Percentiles rank a stretch among this genome's conserved stretches.
Evolutionary conservation across 176 grass and related monocot species (phyloP).

Genomic region (Dactylis glomerata): DNA sequence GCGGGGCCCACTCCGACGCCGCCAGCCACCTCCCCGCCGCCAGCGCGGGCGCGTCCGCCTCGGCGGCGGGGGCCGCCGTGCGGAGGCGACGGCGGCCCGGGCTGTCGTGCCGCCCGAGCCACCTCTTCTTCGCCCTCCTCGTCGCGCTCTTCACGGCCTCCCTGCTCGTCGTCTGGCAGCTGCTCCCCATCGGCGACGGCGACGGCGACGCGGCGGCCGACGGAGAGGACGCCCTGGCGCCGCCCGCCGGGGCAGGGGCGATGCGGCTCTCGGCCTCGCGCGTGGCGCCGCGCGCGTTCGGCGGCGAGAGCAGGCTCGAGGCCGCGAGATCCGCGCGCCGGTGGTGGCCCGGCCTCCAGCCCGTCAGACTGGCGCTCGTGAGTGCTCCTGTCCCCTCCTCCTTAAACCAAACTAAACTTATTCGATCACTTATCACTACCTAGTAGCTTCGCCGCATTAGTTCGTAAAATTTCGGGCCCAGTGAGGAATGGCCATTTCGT

Average conservation of each 20-base stretch:
- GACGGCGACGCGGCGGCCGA: conserved; percentile 33
- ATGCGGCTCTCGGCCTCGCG: conserved; percentile 40
- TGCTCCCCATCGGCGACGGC: conserved; percentile 52
- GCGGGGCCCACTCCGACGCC: conserved; percentile 50
- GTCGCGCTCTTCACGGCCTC: conserved; percentile 55
- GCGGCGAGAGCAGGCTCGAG: conserved; percentile 42
- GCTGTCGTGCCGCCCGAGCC: conserved; percentile 47
- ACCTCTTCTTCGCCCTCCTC: conserved; percentile 54
- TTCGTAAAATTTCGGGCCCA: conserved; percentile 1
- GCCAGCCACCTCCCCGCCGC: conserved; percentile 37
- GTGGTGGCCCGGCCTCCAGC: conserved; percentile 42
- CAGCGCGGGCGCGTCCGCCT: not conserved
- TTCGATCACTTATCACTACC: not conserved
- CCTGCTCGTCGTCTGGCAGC: conserved; percentile 52
- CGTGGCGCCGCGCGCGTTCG: conserved; percentile 39
- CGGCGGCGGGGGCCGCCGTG: not conserved
- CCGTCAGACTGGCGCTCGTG: conserved; percentile 46
- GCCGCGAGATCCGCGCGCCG: conserved; percentile 51
- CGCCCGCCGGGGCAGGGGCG: not conserved
- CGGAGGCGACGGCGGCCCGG: conserved; percentile 48
- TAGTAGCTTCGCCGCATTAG: not conserved
- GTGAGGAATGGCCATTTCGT: not conserved
- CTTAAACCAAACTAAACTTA: conserved; percentile 18
- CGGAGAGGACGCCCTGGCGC: not conserved
- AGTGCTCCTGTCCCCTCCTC: conserved; percentile 11